Evolutionary conservation across 768 basidiomycete species (phyloP).

Genomic region (Rhizopogon sp.): DNA sequence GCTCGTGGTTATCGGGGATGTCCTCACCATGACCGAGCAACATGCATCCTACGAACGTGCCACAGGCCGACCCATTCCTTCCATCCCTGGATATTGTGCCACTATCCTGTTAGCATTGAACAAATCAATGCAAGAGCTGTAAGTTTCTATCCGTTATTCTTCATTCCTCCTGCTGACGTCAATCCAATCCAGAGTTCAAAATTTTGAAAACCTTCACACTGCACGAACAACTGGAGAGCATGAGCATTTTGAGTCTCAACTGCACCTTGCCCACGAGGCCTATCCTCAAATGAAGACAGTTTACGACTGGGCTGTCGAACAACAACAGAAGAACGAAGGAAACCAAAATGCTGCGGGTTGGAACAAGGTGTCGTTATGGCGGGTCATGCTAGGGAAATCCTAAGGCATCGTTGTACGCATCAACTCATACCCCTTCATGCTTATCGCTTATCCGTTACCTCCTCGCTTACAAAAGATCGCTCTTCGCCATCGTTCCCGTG

Average conservation of each 20-base stretch:
- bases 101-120: conserved; percentile 23
- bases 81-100: conserved; percentile 25
- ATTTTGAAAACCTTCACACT: conserved; percentile 23
- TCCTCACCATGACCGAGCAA: conserved; percentile 22
- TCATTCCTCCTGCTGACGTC: neutral
- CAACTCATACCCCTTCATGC: neutral
- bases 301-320: conserved; percentile 21
- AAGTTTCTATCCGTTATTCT: conserved; percentile 4
- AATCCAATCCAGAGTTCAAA: conserved; percentile 15
- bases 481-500: neutral
- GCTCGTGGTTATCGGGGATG: conserved; percentile 26
- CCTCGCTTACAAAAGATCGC: neutral
- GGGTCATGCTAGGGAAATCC: conserved; percentile 18
- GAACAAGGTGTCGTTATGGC: conserved; percentile 23
- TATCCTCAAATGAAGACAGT: conserved; percentile 26
- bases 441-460: neutral
- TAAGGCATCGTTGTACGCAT: neutral
- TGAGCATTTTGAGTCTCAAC: conserved; percentile 18
- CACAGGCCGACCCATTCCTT: conserved; percentile 22
- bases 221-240: conserved; percentile 11
- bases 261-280: conserved; percentile 13
- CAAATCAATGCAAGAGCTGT: conserved; percentile 25
- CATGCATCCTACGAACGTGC: conserved; percentile 23
- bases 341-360: conserved; percentile 6
- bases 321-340: conserved; percentile 3